Evolutionary conservation across 306 rosid genomes (phyloP), one percentile per base, ranked within the genome.

Genomic region (Casuarina equisetifolia): DNA sequence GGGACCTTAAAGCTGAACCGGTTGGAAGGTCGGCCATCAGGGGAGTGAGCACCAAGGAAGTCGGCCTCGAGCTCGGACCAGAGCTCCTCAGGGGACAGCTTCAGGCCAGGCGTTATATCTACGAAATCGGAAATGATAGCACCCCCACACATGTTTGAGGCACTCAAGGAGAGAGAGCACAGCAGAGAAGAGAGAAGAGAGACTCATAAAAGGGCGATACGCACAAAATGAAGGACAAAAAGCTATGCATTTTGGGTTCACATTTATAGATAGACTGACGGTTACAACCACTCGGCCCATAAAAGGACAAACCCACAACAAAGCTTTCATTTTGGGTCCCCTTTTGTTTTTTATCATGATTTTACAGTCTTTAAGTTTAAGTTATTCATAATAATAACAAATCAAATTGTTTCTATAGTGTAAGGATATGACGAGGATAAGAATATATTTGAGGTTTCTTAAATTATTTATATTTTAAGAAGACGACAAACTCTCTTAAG

Each of bases 121-220:
- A 83, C 77, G 83, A 75, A 86, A 79, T 83, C 94, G 2, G 98
- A 92, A 64, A 92, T 92, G 69, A 95, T 92, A 58, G 98, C 97
- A 48, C 97, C 98, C 4, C 98, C 98, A 71, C 98, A 95, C 98
- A 95, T 94, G 63, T 46, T 67, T 74, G 74, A 20, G 66, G 11
- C 5, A 45, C 71, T 15, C 12, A 54, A 6, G 61, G 73, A 12
- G 35, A 61, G 4, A 59, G 5, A 75, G 74, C 50, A 62, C 13
- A 36, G 62, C 17, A 69, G 69, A 32, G 64, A 7, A 15, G 36
- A 35, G 36, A 9, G 36, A 25, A 32, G 12, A 0, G 25, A 38
- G 70, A 15, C 15, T 42, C 48, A 43, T 67, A 42, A 9, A 17
- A 38, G 71, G 9, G 15, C 0, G 13, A 50, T 42, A 15, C 4